Evolutionary conservation across 2,329 filamentous ascomycete species (phyloP).

Genomic region (Fusarium buharicum): DNA sequence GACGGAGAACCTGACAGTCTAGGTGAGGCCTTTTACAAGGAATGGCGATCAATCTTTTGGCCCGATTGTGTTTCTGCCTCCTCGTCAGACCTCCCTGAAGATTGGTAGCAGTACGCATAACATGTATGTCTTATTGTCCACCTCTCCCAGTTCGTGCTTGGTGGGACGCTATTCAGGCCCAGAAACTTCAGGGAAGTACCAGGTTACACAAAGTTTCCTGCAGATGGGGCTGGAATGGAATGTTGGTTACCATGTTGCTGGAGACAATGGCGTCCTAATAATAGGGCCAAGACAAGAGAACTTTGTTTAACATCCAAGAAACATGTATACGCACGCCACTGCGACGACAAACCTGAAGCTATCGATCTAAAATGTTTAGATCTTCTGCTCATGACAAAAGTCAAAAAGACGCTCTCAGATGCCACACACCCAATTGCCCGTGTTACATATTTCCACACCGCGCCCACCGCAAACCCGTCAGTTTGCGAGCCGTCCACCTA

Average conservation of each 20-base stretch:
- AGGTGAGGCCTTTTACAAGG: constrained; percentile 6
- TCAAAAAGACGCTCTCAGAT: constrained; percentile 10
- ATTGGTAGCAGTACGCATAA: constrained; percentile 15
- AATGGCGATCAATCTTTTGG: constrained; percentile 15
- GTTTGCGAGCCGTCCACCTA: constrained; percentile 30
- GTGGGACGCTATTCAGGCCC: constrained; percentile 9
- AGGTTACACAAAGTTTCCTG: constrained; percentile 10
- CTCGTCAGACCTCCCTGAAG: constrained; percentile 9
- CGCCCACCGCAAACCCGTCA: constrained; percentile 43
- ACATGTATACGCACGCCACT: constrained; percentile 1
- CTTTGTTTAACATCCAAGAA: not conserved
- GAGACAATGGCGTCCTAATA: constrained; percentile 12
- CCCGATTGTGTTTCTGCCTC: constrained; percentile 11
- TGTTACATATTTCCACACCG: constrained; percentile 41
- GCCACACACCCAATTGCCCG: constrained; percentile 14
- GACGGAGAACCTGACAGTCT: constrained; percentile 2
- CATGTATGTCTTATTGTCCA: constrained; percentile 16
- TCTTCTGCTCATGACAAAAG: not conserved
- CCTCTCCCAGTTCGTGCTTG: not conserved
- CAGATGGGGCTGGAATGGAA: constrained; percentile 18
- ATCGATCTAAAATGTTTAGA: not conserved
- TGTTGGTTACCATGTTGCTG: constrained; percentile 23
- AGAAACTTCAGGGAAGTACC: constrained; percentile 34
- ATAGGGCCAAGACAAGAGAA: constrained; percentile 16
- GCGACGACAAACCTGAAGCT: constrained; percentile 16